Evolutionary conservation across 2,329 filamentous ascomycete species (phyloP).

Genomic region (Nothophaeocryptopus gaeumannii): DNA sequence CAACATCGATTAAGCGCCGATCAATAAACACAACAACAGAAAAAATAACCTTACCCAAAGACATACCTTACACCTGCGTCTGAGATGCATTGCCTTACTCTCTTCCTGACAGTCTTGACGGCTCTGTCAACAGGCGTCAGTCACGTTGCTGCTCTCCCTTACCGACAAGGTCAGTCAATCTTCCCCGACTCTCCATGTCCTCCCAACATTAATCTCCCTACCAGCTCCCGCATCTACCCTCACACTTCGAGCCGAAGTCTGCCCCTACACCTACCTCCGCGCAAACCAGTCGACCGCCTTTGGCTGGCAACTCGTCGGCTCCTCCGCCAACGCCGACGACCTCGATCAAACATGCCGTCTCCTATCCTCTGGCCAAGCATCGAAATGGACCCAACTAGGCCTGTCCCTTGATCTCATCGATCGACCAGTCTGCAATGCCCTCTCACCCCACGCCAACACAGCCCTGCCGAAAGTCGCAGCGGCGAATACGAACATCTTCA

Average conservation of each 20-base stretch:
- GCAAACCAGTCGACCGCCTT: constrained; percentile 28
- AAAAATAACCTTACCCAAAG: not conserved
- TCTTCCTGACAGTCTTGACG: constrained; percentile 19
- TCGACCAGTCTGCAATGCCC: constrained; percentile 24
- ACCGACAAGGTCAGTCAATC: constrained; percentile 10
- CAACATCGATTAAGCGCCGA: constrained; percentile 1
- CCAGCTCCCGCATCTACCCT: not conserved
- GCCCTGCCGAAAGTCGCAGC: constrained; percentile 19
- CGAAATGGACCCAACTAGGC: constrained; percentile 24
- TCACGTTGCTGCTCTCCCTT: constrained; percentile 4
- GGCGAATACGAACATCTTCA: constrained; percentile 26
- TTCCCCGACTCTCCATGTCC: not conserved
- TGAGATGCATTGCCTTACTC: constrained; percentile 19
- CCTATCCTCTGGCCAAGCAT: constrained; percentile 17
- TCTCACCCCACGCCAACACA: constrained; percentile 18
- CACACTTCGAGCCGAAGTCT: constrained; percentile 5
- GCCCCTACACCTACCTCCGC: constrained; percentile 12
- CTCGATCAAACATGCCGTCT: constrained; percentile 24
- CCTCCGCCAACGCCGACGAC: constrained; percentile 19
- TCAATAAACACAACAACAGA: not conserved
- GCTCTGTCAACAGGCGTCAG: constrained; percentile 6
- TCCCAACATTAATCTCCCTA: not conserved
- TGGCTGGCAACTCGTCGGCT: constrained; percentile 32
- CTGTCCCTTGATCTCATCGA: constrained; percentile 20
- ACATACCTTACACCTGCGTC: constrained; percentile 6